Conservation (phyloP, 352 stramenopile species). For the Globisporangium middletonii region DNA sequence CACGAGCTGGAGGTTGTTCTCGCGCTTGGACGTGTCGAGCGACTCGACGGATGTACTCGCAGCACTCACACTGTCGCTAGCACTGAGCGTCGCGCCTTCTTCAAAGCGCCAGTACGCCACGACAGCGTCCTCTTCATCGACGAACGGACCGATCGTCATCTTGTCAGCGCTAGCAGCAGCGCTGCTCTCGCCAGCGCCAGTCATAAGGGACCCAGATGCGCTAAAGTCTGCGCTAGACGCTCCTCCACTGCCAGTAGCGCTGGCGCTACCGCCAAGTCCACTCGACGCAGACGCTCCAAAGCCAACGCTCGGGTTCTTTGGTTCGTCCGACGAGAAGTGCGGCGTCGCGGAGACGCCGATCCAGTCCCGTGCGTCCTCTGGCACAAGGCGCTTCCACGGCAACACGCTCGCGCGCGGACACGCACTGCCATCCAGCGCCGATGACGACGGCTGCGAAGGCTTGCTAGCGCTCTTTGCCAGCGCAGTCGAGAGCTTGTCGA, state of each 20-base stretch:
- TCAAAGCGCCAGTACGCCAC: slow-evolving; percentile 86
- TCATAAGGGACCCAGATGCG: not conserved
- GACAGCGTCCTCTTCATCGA: slow-evolving; percentile 80
- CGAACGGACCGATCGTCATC: slow-evolving; percentile 74
- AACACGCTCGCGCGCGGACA: slow-evolving; percentile 29
- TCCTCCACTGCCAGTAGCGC: not conserved
- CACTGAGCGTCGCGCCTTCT: slow-evolving; percentile 37
- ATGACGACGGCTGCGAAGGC: not conserved
- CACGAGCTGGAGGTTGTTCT: slow-evolving; percentile 65
- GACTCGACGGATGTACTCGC: slow-evolving; percentile 40
- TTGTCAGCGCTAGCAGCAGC: slow-evolving; percentile 16
- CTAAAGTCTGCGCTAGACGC: not conserved
- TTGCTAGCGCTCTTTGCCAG: slow-evolving; percentile 12
- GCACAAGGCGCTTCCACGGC: slow-evolving; percentile 59
- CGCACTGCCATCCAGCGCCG: not conserved
- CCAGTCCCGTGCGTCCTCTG: slow-evolving; percentile 66
- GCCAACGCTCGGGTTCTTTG: slow-evolving; percentile 50
- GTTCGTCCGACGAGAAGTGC: slow-evolving; percentile 46
- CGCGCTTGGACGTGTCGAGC: slow-evolving; percentile 75
- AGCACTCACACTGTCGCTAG: slow-evolving; percentile 3
- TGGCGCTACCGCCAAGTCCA: slow-evolving; percentile 5
- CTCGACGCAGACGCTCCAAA: slow-evolving; percentile 23
- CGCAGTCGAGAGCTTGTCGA: slow-evolving; percentile 35
- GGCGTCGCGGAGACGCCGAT: slow-evolving; percentile 33
- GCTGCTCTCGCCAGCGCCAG: slow-evolving; percentile 1